Evolutionary conservation across 176 grass and related monocot genomes (phyloP), one percentile per base, ranked within the genome.

Genomic region (Elaeis guineensis): DNA sequence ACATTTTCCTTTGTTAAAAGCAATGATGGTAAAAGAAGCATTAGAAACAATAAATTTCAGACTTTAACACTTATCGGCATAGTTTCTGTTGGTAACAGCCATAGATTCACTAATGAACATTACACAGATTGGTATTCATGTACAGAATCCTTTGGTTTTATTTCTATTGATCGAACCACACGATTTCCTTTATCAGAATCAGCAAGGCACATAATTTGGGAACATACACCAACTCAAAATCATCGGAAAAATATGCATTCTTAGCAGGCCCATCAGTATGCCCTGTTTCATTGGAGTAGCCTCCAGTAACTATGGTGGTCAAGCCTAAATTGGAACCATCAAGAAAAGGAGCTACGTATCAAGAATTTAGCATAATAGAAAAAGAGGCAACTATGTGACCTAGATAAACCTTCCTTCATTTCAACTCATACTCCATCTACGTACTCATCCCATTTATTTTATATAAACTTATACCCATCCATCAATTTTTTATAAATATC

Each of bases 301-400:
- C 87, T 80, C 87, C 82, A 64, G 79, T 82, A 77, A 90, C 80
- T 51, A 82, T 90, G 21, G 79, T 68, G 24, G 79, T 80, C 71
- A 64, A 77, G 32, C 87, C 87, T 86, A 74, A 14, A 11, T 28
- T 35, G 8, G 32, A 2, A 11, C 32, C 7, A 35, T 35, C 11
- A 9, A 11, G 32, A 9, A 9, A 9, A 11, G 77, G 15, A 58
- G 25, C 25, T 14, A 48, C 17, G 17, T 18, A 72, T 6, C 4
- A 62, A 52, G 16, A 28, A 28, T 28, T 28, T n/a, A 75, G 51
- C 2, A 62, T 35, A 35, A 35, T 2, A 35, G 32, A 35, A 35
- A 35, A 35, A 11, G 6, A 35, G 32, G 7, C 32, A 35, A 35
- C 8, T 2, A 35, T 35, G 8, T 35, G 8, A 35, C 9, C 32